phyloP scores from a whole-genome alignment of 1,284 basidiomycete species.

The Leccinum angustisporum region DNA sequence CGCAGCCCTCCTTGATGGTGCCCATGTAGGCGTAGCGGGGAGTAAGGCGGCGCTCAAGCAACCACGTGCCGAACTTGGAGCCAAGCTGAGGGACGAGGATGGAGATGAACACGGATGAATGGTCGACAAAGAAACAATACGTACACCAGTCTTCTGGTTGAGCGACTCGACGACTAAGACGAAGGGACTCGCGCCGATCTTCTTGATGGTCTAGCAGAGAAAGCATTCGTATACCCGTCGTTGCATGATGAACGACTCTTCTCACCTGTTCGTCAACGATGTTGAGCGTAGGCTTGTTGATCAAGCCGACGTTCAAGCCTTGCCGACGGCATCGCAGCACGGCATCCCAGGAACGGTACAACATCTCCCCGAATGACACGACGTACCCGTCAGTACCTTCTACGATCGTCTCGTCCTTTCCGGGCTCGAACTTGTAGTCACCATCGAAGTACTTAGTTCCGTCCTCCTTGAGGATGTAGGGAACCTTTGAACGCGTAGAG shows the following conservation, averaged over 20 bases:
- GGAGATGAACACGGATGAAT: background rate
- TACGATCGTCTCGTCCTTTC: conserved; percentile 74
- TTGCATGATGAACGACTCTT: background rate
- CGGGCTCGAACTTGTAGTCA: conserved; percentile 75
- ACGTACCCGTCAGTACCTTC: conserved; percentile 76
- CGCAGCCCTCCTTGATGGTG: conserved; percentile 78
- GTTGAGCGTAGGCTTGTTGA: conserved; percentile 84
- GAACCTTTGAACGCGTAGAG: conserved; percentile 84
- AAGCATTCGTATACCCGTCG: background rate
- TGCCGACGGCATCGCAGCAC: conserved; percentile 68
- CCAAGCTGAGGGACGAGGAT: conserved; percentile 52
- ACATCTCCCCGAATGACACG: conserved; percentile 79
- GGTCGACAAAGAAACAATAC: conserved; percentile 25
- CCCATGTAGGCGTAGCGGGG: conserved; percentile 83
- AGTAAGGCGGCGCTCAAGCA: conserved; percentile 75
- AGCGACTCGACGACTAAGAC: conserved; percentile 83
- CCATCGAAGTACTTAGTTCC: conserved; percentile 68
- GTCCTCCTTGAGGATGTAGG: conserved; percentile 79
- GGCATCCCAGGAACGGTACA: conserved; percentile 79
- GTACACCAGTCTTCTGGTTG: conserved; percentile 82
- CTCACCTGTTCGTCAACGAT: conserved; percentile 74
- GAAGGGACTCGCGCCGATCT: conserved; percentile 71
- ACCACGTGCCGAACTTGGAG: conserved; percentile 79
- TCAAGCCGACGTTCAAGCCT: conserved; percentile 76
- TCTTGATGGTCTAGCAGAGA: conserved; percentile 51